Evolutionary conservation across 2,329 filamentous ascomycete species (phyloP).

Genomic region (Macroventuria anomochaeta): DNA sequence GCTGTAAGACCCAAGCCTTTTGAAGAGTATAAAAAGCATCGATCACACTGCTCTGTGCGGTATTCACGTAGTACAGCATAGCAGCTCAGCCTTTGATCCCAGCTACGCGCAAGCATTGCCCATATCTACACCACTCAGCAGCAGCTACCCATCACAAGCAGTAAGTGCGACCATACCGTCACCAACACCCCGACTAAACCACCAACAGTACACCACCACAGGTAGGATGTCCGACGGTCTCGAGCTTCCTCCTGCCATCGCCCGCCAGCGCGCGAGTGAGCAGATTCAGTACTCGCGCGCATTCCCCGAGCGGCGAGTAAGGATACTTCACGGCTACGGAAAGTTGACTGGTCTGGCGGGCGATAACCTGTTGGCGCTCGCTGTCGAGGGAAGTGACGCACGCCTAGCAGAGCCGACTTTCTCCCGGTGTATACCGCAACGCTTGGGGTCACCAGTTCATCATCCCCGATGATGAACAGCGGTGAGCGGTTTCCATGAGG

Average conservation of each 20-base stretch:
- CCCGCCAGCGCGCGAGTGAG: background rate
- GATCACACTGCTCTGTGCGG: too few relatives aligned
- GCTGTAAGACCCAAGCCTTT: too few relatives aligned
- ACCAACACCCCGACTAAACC: background rate
- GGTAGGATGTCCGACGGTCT: background rate
- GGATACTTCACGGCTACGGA: background rate
- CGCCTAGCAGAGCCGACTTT: background rate
- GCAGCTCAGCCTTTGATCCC: too few relatives aligned
- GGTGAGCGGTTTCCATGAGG: background rate
- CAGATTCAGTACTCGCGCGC: background rate
- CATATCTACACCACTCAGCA: background rate
- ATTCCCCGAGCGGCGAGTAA: background rate
- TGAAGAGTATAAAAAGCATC: too few relatives aligned
- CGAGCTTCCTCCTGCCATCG: background rate
- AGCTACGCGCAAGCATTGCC: too few relatives aligned
- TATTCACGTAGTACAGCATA: too few relatives aligned
- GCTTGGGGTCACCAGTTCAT: background rate
- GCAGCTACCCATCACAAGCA: background rate
- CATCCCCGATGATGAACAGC: background rate
- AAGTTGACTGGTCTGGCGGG: background rate
- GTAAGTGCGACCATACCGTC: background rate
- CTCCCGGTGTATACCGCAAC: background rate
- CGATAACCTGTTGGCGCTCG: background rate
- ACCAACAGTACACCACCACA: background rate
- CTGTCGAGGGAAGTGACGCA: background rate